Conservation (phyloP, 768 basidiomycete species). For the Xanthoconium stramineum region DNA sequence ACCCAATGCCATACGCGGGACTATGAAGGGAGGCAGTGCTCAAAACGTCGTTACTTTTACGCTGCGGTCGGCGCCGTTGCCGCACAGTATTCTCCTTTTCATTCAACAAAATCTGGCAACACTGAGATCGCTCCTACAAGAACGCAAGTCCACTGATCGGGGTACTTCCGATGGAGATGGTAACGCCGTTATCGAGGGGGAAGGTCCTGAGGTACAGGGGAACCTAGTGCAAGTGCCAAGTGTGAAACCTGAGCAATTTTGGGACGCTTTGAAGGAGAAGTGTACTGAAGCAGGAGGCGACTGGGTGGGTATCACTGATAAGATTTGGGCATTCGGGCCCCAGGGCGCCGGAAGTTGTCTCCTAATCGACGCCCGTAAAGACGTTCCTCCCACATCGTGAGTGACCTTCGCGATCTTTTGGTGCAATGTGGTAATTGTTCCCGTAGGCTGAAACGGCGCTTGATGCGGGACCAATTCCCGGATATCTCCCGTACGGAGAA, state of each 20-base stretch:
- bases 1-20: slow-evolving; percentile 67
- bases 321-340: slow-evolving; percentile 91
- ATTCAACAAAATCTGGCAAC: slow-evolving; percentile 67
- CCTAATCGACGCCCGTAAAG: slow-evolving; percentile 68
- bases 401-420: slow-evolving; percentile 28
- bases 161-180: slow-evolving; percentile 13
- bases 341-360: slow-evolving; percentile 83
- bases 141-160: slow-evolving; percentile 39
- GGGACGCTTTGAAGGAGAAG: slow-evolving; percentile 62
- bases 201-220: slow-evolving; percentile 46
- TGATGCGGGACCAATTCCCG: slow-evolving; percentile 37
- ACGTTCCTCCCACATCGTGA: slow-evolving; percentile 50
- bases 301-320: slow-evolving; percentile 71
- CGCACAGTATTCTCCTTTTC: slow-evolving; percentile 67
- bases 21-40: slow-evolving; percentile 64
- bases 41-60: slow-evolving; percentile 77
- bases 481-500: slow-evolving; percentile 32
- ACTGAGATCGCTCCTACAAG: slow-evolving; percentile 59
- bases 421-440: slow-evolving; percentile 4
- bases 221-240: slow-evolving; percentile 60
- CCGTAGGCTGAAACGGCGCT: slow-evolving; percentile 49
- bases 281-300: slow-evolving; percentile 69
- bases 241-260: slow-evolving; percentile 75
- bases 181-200: slow-evolving; percentile 30
- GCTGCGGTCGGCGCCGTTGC: slow-evolving; percentile 80